These are phyloP conservation scores for Tetracladium marchalianum DNA, from an alignment of 495 filamentous ascomycete genomes.

Conservation along the genomic window DNA sequence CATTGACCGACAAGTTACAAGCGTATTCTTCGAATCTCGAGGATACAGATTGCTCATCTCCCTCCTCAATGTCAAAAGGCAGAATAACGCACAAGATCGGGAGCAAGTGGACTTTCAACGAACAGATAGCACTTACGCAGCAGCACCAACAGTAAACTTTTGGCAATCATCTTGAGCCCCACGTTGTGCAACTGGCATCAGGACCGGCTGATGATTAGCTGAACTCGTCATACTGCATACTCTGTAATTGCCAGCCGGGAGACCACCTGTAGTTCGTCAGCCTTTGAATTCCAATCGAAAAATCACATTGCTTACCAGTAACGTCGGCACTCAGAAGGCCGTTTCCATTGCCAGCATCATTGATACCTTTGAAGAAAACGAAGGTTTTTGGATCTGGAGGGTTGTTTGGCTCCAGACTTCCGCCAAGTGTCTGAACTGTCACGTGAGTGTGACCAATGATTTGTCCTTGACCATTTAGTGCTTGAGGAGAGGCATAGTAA, in stretches of 20 bases:
- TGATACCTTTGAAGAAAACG: slow-evolving; percentile 69
- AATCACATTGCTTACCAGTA: slow-evolving; percentile 28
- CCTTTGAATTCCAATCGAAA: slow-evolving; percentile 28
- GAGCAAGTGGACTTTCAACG: too few relatives aligned
- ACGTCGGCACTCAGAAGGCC: slow-evolving; percentile 45
- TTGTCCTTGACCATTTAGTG: slow-evolving; percentile 35
- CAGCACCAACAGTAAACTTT: slow-evolving; percentile 34
- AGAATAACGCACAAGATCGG: too few relatives aligned
- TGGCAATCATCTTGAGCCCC: slow-evolving; percentile 64
- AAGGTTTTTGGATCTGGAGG: slow-evolving; percentile 47
- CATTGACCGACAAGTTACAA: too few relatives aligned
- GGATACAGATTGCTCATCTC: too few relatives aligned
- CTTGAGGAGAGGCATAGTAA: slow-evolving; percentile 60
- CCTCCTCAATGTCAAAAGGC: too few relatives aligned
- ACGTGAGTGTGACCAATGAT: slow-evolving; percentile 64
- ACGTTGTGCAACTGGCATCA: slow-evolving; percentile 67
- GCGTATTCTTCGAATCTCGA: too few relatives aligned
- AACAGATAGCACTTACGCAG: too few relatives aligned
- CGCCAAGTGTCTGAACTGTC: slow-evolving; percentile 52
- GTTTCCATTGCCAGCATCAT: slow-evolving; percentile 55
- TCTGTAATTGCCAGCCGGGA: slow-evolving; percentile 43
- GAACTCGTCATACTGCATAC: slow-evolving; percentile 59
- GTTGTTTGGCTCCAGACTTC: slow-evolving; percentile 32
- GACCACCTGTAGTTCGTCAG: slow-evolving; percentile 25
- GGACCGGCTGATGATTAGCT: slow-evolving; percentile 62